Conservation (phyloP, 179 eudicot species). For the Pouteria campechiana region DNA sequence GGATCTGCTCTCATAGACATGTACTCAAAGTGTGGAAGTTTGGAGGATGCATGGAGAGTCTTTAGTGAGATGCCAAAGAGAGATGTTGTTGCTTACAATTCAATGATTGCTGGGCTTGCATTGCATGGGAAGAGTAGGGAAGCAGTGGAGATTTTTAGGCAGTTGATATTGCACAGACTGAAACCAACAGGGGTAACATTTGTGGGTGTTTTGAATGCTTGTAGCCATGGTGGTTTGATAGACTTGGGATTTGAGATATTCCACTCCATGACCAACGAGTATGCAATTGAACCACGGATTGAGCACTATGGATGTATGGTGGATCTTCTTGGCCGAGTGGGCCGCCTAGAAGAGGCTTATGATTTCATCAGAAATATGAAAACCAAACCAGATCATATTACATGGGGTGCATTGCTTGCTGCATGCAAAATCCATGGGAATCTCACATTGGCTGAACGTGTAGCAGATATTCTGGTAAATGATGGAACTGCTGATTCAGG, state of each 20-base stretch:
- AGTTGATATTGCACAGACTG: conserved; percentile 23
- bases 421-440: conserved; percentile 5
- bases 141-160: conserved; percentile 38
- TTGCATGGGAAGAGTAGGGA: conserved; percentile 74
- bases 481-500: neutral
- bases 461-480: neutral
- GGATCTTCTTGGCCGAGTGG: conserved; percentile 1
- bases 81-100: conserved; percentile 84
- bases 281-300: neutral
- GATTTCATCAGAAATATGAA: neutral
- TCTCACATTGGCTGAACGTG: neutral
- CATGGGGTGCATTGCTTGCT: neutral
- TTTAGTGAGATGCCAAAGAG: conserved; percentile 29
- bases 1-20: conserved; percentile 17
- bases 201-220: conserved; percentile 14
- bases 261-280: conserved; percentile 1
- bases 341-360: conserved; percentile 3
- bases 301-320: conserved; percentile 7
- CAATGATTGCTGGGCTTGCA: conserved; percentile 83
- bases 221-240: conserved; percentile 40
- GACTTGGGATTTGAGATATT: conserved; percentile 53
- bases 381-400: neutral
- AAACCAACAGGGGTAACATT: conserved; percentile 36
- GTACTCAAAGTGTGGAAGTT: conserved; percentile 45
- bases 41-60: conserved; percentile 28